Conservation (phyloP, 305 asterid species). For the Solanum chacoense region DNA sequence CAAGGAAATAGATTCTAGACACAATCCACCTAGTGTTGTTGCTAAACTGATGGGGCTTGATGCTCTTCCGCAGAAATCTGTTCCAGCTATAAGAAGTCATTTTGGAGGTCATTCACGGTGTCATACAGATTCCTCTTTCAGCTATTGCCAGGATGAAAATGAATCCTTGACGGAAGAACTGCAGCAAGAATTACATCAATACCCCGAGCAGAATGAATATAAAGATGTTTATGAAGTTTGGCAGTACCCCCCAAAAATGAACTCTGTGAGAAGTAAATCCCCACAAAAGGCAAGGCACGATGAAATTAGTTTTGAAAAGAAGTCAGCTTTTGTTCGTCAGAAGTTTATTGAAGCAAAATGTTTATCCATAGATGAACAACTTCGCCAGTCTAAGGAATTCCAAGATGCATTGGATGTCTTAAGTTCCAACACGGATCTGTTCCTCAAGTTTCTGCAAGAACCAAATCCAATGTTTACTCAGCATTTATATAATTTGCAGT, state of each 20-base stretch:
- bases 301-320: conserved; percentile 36
- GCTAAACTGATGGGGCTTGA: conserved; percentile 99
- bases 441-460: conserved; percentile 81
- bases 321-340: conserved; percentile 75
- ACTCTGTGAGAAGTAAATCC: conserved; percentile 21
- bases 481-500: conserved; percentile 38
- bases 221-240: conserved; percentile 61
- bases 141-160: conserved; percentile 56
- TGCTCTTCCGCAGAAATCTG: conserved; percentile 67
- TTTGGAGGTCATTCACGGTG: conserved; percentile 46
- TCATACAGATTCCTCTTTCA: conserved; percentile 53
- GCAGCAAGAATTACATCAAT: conserved; percentile 23
- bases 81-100: conserved; percentile 39
- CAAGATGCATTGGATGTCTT: conserved; percentile 85
- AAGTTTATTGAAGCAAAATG: conserved; percentile 84
- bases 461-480: conserved; percentile 58
- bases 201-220: conserved; percentile 35
- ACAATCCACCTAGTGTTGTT: conserved; percentile 73
- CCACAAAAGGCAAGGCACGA: conserved; percentile 38
- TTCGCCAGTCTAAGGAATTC: conserved; percentile 74
- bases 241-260: conserved; percentile 38
- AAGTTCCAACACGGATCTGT: conserved; percentile 75
- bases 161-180: conserved; percentile 25
- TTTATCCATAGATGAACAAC: conserved; percentile 66
- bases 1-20: conserved; percentile 50